Percentiles rank a stretch among this genome's conserved stretches.
Evolutionary conservation across 805 yeast species (phyloP).

Genomic region (Yarrowia porcina): DNA sequence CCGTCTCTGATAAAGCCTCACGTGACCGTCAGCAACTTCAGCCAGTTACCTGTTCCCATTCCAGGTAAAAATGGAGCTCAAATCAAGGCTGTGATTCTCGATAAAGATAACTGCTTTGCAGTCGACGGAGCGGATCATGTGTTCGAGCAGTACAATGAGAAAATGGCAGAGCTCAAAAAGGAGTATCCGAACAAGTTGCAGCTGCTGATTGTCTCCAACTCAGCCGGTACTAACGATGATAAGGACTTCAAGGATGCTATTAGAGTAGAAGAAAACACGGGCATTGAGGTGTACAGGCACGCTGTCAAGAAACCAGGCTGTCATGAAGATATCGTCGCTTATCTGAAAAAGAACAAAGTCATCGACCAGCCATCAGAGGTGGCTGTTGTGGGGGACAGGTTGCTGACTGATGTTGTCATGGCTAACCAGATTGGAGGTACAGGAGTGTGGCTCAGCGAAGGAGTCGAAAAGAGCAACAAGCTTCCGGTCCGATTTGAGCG

Average conservation of each 20-base stretch:
- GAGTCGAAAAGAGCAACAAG: slow-evolving; percentile 47
- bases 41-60: slow-evolving; percentile 55
- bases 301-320: slow-evolving; percentile 40
- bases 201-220: slow-evolving; percentile 78
- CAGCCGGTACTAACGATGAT: slow-evolving; percentile 89
- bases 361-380: slow-evolving; percentile 54
- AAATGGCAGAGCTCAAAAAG: slow-evolving; percentile 55
- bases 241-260: slow-evolving; percentile 55
- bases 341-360: slow-evolving; percentile 51
- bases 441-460: slow-evolving; percentile 79
- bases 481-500: slow-evolving; percentile 8
- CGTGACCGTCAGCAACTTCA: slow-evolving; percentile 52
- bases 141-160: slow-evolving; percentile 63
- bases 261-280: slow-evolving; percentile 54
- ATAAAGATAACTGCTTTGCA: slow-evolving; percentile 95
- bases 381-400: slow-evolving; percentile 85
- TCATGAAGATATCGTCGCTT: slow-evolving; percentile 59
- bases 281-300: slow-evolving; percentile 39
- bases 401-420: slow-evolving; percentile 89
- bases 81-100: slow-evolving; percentile 78
- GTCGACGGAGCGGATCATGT: slow-evolving; percentile 73
- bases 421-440: slow-evolving; percentile 89
- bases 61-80: slow-evolving; percentile 31
- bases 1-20: slow-evolving; percentile 76
- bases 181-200: slow-evolving; percentile 57